Percentiles rank a stretch among this genome's conserved stretches.
These are phyloP conservation scores for Fusarium sp. DNA, from an alignment of 2,329 filamentous ascomycete genomes.

Conservation along the genomic window DNA sequence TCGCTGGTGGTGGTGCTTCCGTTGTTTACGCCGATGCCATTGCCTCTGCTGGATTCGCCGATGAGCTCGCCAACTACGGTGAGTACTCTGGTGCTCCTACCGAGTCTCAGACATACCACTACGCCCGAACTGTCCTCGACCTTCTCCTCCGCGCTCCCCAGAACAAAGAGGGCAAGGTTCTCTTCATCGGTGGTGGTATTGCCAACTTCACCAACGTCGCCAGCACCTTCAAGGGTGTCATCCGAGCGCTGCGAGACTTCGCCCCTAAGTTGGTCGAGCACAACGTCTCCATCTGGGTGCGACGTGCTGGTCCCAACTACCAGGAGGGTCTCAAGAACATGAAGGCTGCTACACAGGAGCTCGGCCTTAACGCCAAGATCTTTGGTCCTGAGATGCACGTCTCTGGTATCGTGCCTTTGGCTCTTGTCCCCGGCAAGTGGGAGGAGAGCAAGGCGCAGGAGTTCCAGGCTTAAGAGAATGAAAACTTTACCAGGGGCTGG, in stretches of 20 bases:
- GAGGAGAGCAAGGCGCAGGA: constrained; percentile 72
- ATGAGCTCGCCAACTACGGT: constrained; percentile 98
- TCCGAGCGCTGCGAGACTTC: constrained; percentile 93
- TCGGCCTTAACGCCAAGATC: constrained; percentile 79
- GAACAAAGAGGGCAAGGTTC: constrained; percentile 92
- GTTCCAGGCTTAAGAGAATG: constrained; percentile 66
- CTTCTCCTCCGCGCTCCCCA: constrained; percentile 94
- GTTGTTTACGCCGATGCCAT: constrained; percentile 99
- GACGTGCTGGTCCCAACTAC: constrained; percentile 92
- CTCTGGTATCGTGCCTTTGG: constrained; percentile 94
- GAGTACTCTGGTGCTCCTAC: constrained; percentile 99
- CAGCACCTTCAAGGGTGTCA: constrained; percentile 99
- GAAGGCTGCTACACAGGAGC: constrained; percentile 94
- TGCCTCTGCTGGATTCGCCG: constrained; percentile 93
- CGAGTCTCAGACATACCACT: constrained; percentile 99
- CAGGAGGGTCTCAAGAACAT: constrained; percentile 99
- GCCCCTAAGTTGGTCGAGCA: constrained; percentile 89
- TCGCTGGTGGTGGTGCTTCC: constrained; percentile 98
- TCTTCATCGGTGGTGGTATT: constrained; percentile 99
- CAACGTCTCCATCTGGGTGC: constrained; percentile 98
- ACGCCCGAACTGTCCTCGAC: constrained; percentile 95
- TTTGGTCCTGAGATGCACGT: constrained; percentile 91
- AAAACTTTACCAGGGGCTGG: constrained; percentile 21
- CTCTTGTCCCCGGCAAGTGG: constrained; percentile 77
- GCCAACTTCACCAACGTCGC: constrained; percentile 99